Evolutionary conservation across 2,329 filamentous ascomycete species (phyloP), one percentile per base, ranked within the genome.

Genomic region (Venturia nashicola): DNA sequence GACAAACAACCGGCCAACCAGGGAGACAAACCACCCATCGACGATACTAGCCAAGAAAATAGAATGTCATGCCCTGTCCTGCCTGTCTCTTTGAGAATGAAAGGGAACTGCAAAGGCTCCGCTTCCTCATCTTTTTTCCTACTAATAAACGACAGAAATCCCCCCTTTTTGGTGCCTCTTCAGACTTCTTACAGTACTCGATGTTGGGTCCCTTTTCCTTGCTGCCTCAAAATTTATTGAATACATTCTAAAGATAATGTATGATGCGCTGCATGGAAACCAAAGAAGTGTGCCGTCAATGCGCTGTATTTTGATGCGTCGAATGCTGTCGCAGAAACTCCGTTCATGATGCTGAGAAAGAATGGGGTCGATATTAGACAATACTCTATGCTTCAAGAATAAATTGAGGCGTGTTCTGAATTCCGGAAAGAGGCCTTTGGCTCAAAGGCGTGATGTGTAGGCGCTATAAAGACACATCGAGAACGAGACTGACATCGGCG

Each of bases 401-500:
- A n/a, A 20, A 18, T 20, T 34, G 51, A 57, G 51, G 32, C 32
- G 46, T 14, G 51, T 16, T 18, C 23, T 36, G 27, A 11, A 6
- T 23, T 51, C 48, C 27, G 16, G 23, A 34, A 54, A 54, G 48
- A 12, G 14, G 23, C 48, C 51, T 7, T 14, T 36, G 27, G 51
- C 27, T 57, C 51, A 57, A 57, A 57, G 18, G 7, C 7, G 16
- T 57, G 8, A 36, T 57, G 18, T 36, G 32, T 36, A 27, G 32
- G 32, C 34, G n/a, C 18, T 57, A 65, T 62, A 65, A 42, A n/a
- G 59, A 61, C 71, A 97, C 93, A 80, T 99, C 94, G 71, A 99
- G 87, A 71, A 99, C 94, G 72, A 99, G 82, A 81, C 93, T 97
- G 75, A 99, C 94, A 77, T 99, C 94, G 77, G 88, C 85, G 67